These are phyloP conservation scores for Dipodascopsis uninucleata DNA, from an alignment of 805 yeast species.

Conservation along the genomic window DNA sequence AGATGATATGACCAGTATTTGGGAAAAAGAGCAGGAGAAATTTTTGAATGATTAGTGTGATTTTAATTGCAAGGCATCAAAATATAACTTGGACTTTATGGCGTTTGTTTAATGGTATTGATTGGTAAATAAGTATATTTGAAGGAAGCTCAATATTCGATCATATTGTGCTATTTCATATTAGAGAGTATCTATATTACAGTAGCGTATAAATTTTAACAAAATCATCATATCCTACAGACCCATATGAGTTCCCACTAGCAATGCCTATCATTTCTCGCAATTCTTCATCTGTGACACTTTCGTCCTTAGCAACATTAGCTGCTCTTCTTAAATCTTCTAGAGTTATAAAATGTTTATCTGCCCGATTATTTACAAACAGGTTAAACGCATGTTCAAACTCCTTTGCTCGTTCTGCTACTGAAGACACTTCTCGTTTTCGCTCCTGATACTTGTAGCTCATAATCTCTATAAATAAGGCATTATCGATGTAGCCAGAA, in stretches of 20 bases:
- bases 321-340: conserved; percentile 32
- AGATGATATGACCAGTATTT: conserved; percentile 14
- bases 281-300: conserved; percentile 33
- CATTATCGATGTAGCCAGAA: conserved; percentile 34
- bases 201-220: too few species aligned
- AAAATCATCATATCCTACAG: conserved; percentile 30
- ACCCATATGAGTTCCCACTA: conserved; percentile 22
- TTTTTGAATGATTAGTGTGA: not conserved
- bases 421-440: conserved; percentile 1
- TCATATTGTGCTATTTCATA: not conserved
- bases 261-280: conserved; percentile 34
- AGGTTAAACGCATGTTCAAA: conserved; percentile 23
- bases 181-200: too few species aligned
- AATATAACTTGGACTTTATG: too few species aligned
- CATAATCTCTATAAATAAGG: conserved; percentile 32
- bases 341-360: conserved; percentile 28
- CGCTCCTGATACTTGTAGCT: conserved; percentile 12
- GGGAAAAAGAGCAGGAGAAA: conserved; percentile 9
- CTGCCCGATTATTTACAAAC: conserved; percentile 9
- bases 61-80: not conserved
- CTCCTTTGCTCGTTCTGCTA: not conserved
- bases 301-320: conserved; percentile 30
- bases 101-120: too few species aligned
- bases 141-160: too few species aligned
- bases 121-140: not conserved